These are phyloP conservation scores for Ajuga chamaepitys DNA, from an alignment of 257 asterid genomes.

Conservation along the genomic window DNA sequence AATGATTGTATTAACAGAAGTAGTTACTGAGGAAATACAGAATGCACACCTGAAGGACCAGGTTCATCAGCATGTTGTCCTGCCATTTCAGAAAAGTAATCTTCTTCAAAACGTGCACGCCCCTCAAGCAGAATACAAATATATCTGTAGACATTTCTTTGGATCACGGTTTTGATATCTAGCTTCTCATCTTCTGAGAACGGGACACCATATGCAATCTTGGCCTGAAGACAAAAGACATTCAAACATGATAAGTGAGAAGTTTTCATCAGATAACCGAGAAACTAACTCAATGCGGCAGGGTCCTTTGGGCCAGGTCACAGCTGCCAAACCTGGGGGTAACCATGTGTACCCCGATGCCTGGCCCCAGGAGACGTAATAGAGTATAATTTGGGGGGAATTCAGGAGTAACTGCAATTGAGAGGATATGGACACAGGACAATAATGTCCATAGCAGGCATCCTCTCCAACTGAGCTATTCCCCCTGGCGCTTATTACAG, in stretches of 20 bases:
- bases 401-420: too few relatives aligned
- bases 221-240: conserved; percentile 45
- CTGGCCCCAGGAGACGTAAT: too few relatives aligned
- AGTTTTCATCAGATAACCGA: neutral
- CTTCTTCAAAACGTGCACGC: conserved; percentile 61
- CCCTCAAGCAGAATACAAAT: conserved; percentile 61
- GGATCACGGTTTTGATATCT: conserved; percentile 45
- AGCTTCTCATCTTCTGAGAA: conserved; percentile 64
- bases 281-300: neutral
- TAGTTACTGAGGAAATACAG: neutral
- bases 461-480: too few relatives aligned
- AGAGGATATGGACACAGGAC: too few relatives aligned
- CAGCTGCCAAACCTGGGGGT: neutral
- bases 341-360: neutral
- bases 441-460: too few relatives aligned
- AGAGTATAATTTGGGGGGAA: too few relatives aligned
- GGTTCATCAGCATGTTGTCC: conserved; percentile 36
- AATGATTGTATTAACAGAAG: neutral
- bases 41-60: conserved; percentile 58
- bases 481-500: too few relatives aligned
- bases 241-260: neutral
- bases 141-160: conserved; percentile 54
- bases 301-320: neutral
- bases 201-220: conserved; percentile 46
- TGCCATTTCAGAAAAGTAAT: conserved; percentile 38